Base-by-base conservation (phyloP, 805 yeast species). In the Citeromyces matritensis region DNA sequence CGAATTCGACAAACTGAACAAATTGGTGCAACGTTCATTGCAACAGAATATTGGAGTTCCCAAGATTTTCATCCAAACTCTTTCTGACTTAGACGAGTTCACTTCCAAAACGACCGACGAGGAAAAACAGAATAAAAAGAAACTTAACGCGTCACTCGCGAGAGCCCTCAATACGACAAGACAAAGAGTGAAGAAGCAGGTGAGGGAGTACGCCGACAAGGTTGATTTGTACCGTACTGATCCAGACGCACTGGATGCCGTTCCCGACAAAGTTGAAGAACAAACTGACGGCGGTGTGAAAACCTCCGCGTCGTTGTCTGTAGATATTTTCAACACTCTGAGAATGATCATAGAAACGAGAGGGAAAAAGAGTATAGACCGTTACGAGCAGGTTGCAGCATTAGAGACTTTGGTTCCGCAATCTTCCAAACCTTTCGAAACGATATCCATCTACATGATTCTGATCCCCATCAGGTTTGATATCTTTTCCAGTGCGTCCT, bases 321-420 rank as follows among this genome's bases (percentile, higher is more conserved):
- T 57, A 35, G 65, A 61, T 35, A 73, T 85, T 35, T 84, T 86
- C 61, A 61, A 73, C 35, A 71, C 80, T 24, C 65, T 91, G 51
- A 69, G 77, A 51, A 55, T 72, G 33, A 74, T 91, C 35, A 60
- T 80, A 37, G 97, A 91, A 55, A 66, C 85, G 31, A 77, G 98
- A 60, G 98, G 98, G 63, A 86, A 86, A 65, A 88, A 83, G 65
- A 85, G 83, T 53, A 79, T 84, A 39, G 95, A 88, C 53, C 72
- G 76, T 40, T 53, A 51, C 39, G 94, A 82, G 53, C 94, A 88
- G 55, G 71, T 85, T 40, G 58, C 60, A 34, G 61, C 66, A 29
- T 63, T 91, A 48, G 94, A 81, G 57, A 63, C 61, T 30, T 60
- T 82, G 39, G 42, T 67, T 30, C 43, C 46, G 13, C 45, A 57